Evolutionary conservation across 495 filamentous ascomycete species (phyloP), one percentile per base, ranked within the genome.

Genomic region (Penicillium riverlandense): DNA sequence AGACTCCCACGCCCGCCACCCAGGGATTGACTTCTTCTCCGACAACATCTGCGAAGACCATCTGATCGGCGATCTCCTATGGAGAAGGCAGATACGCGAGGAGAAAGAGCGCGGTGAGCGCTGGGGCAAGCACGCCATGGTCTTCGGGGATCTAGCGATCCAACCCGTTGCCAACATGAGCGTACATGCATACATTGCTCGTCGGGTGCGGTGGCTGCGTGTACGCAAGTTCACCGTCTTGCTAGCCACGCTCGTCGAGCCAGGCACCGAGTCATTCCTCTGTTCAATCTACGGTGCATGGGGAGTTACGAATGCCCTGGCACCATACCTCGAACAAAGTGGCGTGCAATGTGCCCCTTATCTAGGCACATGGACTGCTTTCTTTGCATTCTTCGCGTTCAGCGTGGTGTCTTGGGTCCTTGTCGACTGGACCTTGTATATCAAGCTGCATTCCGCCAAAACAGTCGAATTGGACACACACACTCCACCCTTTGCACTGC

Each of bases 41-140:
- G 77, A 86, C 33, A 92, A 96, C 55, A 96, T 99, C 63, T 99
- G 92, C 69, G 92, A 99, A 58, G 92, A 99, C 56, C 94, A 99
- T 52, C 69, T 96, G 11, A 95, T 99, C 40, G 91, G 90, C 22
- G 91, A 96, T 53, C 71, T 95, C 6, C 75, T 97, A 10, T 99
- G 88, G 86, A 80, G 82, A 43, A 72, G 56, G 42, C 67, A 61
- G 40, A 61, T 63, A 49, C 68, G 35, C 61, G 82, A 66, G 48
- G 67, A 71, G 34, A 55, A 62, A 40, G 58, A 70, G 35, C 41
- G 46, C 1, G 48, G 56, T n/a, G 62, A 69, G 37, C 74, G 63
- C 7, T 85, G 74, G 66, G 74, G 77, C 28, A 94, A 91, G 50
- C 94, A 99, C 57, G 84, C 76, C 8, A 71, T 97, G 38, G 81